Conservation (phyloP, 768 basidiomycete species). For the Rhizopogon vesiculosus region DNA sequence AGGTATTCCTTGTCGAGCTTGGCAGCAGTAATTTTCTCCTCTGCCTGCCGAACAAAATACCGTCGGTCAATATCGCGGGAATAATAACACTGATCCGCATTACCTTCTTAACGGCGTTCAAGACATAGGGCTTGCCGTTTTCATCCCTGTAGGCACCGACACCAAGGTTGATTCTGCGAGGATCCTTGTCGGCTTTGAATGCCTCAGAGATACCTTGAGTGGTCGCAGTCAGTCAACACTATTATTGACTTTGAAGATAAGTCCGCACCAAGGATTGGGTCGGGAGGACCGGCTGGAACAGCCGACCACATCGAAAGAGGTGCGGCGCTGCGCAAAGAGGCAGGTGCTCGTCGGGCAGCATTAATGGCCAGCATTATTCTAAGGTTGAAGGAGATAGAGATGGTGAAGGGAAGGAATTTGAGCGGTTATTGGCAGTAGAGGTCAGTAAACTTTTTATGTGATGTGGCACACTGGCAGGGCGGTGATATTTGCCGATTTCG, state of each 20-base stretch:
- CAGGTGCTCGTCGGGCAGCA: slow-evolving; percentile 46
- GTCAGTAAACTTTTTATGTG: slow-evolving; percentile 1
- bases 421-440: not conserved
- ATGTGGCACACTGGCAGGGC: not conserved
- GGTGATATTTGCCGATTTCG: slow-evolving; percentile 10
- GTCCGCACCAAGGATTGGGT: slow-evolving; percentile 81
- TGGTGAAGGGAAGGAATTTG: slow-evolving; percentile 15
- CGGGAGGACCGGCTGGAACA: slow-evolving; percentile 86
- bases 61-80: not conserved
- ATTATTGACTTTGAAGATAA: not conserved
- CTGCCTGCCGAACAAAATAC: slow-evolving; percentile 48
- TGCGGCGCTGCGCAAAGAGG: slow-evolving; percentile 32
- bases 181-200: slow-evolving; percentile 92
- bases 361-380: slow-evolving; percentile 37
- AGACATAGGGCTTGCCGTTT: slow-evolving; percentile 91
- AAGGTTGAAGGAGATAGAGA: slow-evolving; percentile 30
- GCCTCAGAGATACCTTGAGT: slow-evolving; percentile 83
- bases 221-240: slow-evolving; percentile 7
- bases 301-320: slow-evolving; percentile 72
- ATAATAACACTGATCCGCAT: slow-evolving; percentile 3
- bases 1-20: slow-evolving; percentile 93
- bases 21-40: slow-evolving; percentile 60
- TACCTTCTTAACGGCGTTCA: slow-evolving; percentile 86
- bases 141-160: slow-evolving; percentile 96
- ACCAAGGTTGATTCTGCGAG: slow-evolving; percentile 95